Percentiles rank a stretch among this genome's conserved stretches.
These are phyloP conservation scores for Blastocrithidia nonstop DNA, from an alignment of 208 protist species.

Conservation along the genomic window DNA sequence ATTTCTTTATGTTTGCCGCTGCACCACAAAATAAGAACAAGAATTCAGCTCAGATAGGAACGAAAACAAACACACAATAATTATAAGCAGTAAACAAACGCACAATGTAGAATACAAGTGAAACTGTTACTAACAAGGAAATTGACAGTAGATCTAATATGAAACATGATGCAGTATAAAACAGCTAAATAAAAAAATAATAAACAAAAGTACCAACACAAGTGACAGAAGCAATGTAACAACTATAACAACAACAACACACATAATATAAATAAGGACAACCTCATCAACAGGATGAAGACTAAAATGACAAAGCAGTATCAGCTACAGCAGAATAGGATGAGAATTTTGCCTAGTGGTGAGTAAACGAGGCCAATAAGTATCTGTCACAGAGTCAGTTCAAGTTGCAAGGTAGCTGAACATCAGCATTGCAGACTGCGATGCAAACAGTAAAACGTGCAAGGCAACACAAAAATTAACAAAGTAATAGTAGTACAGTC, in stretches of 20 bases:
- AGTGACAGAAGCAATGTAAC: background rate
- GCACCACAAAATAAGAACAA: too few species aligned
- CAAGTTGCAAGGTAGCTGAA: conserved; percentile 28
- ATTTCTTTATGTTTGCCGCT: conserved; percentile 65
- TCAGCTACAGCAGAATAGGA: background rate
- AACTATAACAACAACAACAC: background rate
- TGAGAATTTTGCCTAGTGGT: conserved; percentile 25
- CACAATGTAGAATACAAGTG: too few species aligned
- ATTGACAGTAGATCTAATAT: too few species aligned
- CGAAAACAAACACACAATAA: too few species aligned
- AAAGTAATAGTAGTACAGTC: background rate
- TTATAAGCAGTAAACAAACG: too few species aligned
- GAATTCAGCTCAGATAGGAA: too few species aligned
- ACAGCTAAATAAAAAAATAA: too few species aligned
- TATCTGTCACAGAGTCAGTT: conserved; percentile 25
- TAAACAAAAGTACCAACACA: background rate
- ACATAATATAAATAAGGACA: too few species aligned
- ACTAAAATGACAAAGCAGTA: too few species aligned
- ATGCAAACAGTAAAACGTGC: background rate
- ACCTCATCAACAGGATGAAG: too few species aligned
- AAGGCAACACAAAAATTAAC: background rate
- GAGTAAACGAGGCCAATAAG: conserved; percentile 19
- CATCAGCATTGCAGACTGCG: conserved; percentile 27
- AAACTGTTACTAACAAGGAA: too few species aligned
- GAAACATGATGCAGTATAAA: too few species aligned